Evolutionary conservation across 768 basidiomycete species (phyloP).

Genomic region (Rubroboletus pulcherrimus): DNA sequence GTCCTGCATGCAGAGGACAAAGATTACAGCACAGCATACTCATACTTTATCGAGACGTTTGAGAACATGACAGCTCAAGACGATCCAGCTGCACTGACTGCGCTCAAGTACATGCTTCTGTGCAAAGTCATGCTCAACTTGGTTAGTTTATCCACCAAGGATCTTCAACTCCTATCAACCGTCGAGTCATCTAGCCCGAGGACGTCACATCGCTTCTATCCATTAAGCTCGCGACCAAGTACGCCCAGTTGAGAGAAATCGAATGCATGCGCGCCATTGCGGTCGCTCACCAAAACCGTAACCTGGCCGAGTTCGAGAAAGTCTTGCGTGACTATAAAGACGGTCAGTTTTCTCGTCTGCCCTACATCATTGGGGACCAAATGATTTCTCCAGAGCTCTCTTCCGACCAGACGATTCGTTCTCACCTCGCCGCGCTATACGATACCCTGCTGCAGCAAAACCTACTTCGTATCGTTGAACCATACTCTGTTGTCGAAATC

Average conservation of each 20-base stretch:
- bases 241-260: conserved; percentile 82
- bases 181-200: conserved; percentile 60
- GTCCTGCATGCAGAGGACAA: conserved; percentile 95
- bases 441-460: conserved; percentile 97
- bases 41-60: conserved; percentile 96
- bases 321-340: conserved; percentile 83
- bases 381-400: conserved; percentile 67
- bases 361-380: not conserved
- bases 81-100: conserved; percentile 69
- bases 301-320: conserved; percentile 85
- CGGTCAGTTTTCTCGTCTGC: conserved; percentile 40
- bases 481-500: conserved; percentile 90
- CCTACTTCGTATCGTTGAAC: conserved; percentile 90
- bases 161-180: not conserved
- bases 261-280: conserved; percentile 96
- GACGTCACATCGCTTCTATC: conserved; percentile 85
- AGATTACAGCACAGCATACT: conserved; percentile 95
- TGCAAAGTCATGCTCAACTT: conserved; percentile 98
- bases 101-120: conserved; percentile 95
- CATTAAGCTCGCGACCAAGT: conserved; percentile 85
- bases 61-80: conserved; percentile 82
- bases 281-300: conserved; percentile 87
- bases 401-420: conserved; percentile 92
- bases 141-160: conserved; percentile 43
- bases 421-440: conserved; percentile 90